Base-by-base conservation (phyloP, 2,329 filamentous ascomycete species). In the Aureobasidium zeae region DNA sequence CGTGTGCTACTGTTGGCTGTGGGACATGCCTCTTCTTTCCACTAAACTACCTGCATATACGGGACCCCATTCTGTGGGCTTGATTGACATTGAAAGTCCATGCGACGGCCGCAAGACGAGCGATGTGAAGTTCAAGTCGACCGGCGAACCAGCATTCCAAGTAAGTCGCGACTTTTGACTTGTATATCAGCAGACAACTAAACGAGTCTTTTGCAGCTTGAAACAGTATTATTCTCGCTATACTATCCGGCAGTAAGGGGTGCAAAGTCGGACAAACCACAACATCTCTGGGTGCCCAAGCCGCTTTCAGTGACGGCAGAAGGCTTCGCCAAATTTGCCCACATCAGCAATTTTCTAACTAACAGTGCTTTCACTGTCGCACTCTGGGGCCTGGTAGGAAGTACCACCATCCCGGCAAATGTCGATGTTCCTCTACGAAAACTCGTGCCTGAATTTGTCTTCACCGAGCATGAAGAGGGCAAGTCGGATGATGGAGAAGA, bases 191-290 rank as follows among this genome's bases (percentile, higher is more conserved):
- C n/a, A n/a, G n/a, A n/a, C n/a, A n/a, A n/a, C n/a, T n/a, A n/a
- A n/a, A n/a, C n/a, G n/a, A n/a, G 8, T 4, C 24, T 25, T 22
- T 19, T 11, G 7, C 44, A 57, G 51, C 53, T 70, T n/a, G 51
- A 63, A 21, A 69, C 66, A 7, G 60, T 70, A 4, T 59, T 68
- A 3, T 61, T 68, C 49, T 66, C 66, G 1, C 50, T 70, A 2
- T 70, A 66, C 56, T 70, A 69, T 42, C 67, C 67, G 2, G 59
- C 66, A 1, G 50, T 52, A 1, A 52, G 57, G 29, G 57, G 55
- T 22, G 49, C 48, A 5, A 19, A 16, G n/a, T 49, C 56, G 7
- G 26, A 35, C 21, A 52, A 56, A 31, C 50, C 57, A 15, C 51
- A 55, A 17, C 65, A 68, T 35, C 60, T 57, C 7, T 69, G 67